A percentile compares a stretch with the other conserved stretches of the same genome.
Evolutionary conservation across 2,329 filamentous ascomycete species (phyloP).

Genomic region (Raffaelea ambrosiae): DNA sequence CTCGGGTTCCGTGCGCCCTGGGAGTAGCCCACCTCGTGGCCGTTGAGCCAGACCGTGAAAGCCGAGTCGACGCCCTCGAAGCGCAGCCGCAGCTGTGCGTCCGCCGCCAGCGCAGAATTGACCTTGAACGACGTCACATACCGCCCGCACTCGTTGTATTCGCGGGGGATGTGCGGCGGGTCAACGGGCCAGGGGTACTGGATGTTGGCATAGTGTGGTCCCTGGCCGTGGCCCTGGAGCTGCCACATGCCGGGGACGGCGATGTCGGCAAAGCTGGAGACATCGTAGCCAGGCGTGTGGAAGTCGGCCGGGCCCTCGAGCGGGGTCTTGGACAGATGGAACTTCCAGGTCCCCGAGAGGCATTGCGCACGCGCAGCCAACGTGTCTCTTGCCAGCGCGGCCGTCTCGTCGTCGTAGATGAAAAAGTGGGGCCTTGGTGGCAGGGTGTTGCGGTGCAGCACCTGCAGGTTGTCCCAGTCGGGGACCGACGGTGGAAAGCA

Average conservation of each 20-base stretch:
- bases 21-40: constrained; percentile 57
- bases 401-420: constrained; percentile 34
- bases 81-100: constrained; percentile 47
- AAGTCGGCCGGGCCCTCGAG: constrained; percentile 35
- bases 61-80: constrained; percentile 68
- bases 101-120: constrained; percentile 19
- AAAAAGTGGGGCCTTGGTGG: constrained; percentile 48
- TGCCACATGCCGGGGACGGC: constrained; percentile 64
- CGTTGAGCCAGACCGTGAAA: constrained; percentile 63
- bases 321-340: constrained; percentile 37
- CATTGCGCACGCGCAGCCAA: not conserved
- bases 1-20: constrained; percentile 63
- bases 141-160: constrained; percentile 56
- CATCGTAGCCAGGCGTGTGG: constrained; percentile 24
- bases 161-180: constrained; percentile 51
- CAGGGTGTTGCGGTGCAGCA: constrained; percentile 52
- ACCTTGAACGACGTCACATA: constrained; percentile 51
- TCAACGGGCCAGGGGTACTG: constrained; percentile 59
- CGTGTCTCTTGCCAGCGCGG: not conserved
- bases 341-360: constrained; percentile 34
- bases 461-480: constrained; percentile 52
- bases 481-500: constrained; percentile 20
- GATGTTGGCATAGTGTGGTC: constrained; percentile 63
- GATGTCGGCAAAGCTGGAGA: constrained; percentile 39
- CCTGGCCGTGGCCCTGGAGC: constrained; percentile 53